phyloP scores from a whole-genome alignment of 1,139 yeast genomes.

The Candida sp. region DNA sequence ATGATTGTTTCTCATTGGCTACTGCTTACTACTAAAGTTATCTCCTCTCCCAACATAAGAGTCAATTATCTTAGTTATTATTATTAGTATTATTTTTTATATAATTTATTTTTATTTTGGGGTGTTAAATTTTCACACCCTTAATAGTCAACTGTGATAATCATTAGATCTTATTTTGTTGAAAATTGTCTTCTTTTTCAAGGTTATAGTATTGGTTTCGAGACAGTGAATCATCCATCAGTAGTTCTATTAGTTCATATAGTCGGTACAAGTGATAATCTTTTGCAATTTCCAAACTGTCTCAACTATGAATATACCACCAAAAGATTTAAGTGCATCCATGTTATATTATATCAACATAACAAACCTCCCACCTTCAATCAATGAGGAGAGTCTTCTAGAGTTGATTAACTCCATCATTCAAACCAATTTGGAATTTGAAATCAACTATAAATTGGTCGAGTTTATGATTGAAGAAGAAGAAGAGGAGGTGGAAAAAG shows the following conservation, averaged over 20 bases:
- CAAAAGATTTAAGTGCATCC: neutral
- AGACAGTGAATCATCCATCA: no score
- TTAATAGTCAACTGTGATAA: neutral
- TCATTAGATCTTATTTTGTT: neutral
- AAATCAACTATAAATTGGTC: neutral
- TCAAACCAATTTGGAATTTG: slow-evolving; percentile 2
- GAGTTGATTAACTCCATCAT: slow-evolving; percentile 14
- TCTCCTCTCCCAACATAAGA: no score
- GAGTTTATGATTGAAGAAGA: slow-evolving; percentile 1
- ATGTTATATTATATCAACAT: slow-evolving; percentile 1
- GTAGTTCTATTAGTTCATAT: no score
- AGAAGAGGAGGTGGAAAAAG: slow-evolving; percentile 2
- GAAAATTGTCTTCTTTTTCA: neutral
- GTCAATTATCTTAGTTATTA: no score
- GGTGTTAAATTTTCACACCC: neutral
- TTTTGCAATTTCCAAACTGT: no score
- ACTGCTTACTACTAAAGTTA: neutral
- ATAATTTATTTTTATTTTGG: neutral
- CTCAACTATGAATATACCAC: neutral
- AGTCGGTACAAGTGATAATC: no score
- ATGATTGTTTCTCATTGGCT: neutral
- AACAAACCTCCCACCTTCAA: slow-evolving; percentile 12
- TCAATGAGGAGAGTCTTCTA: slow-evolving; percentile 7
- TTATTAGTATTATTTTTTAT: no score
- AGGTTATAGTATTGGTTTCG: no score